Evolutionary conservation across 495 filamentous ascomycete genomes (phyloP), one percentile per base, ranked within the genome.

Genomic region (Penicillium soppii): DNA sequence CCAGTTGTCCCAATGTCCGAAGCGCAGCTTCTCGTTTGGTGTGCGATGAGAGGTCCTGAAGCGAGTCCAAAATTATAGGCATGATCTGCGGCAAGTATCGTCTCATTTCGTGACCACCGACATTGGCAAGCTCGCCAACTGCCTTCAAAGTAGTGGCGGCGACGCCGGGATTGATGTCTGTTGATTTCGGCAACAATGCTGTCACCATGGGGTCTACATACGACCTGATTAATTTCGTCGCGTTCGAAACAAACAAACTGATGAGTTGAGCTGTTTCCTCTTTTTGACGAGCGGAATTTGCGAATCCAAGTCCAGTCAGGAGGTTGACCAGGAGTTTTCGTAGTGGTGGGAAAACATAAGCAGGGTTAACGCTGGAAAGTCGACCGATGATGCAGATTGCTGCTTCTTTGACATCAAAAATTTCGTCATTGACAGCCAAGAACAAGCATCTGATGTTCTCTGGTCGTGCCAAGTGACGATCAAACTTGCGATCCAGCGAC

Each of bases 361-460:
- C 94, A 5, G 94, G 94, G 59, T 99, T 99, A 52, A 91, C 84
- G 35, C 80, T 80, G 2, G 95, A 94, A 29, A 99, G 79, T 6
- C 94, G 89, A 12, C 94, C 94, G 60, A 97, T 96, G 55, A 99
- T 97, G 17, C 89, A 84, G 50, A 99, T 96, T 4, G 94, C 88
- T 26, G 92, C 92, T 71, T 97, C 91, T 65, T 94, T 83, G 56
- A 96, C 94, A 7, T 84, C 76, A 51, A 97, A 97, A 3, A 88
- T 79, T 52, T 96, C 90, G 60, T 99, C 94, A 56, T 97, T 96
- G n/a, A 97, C 83, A 5, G 94, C 94, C 47, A 97, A 83, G 70
- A 99, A 97, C 20, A 97, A 71, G 36, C 89, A 95, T 23, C 95
- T 84, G 32, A 97, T 94, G 68, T 97, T 97, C 62, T 97, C 92